Percentiles rank a stretch among this genome's conserved stretches.
Conservation (phyloP, 225 moss, liverwort and hornwort species). For the Rhytidiadelphus loreus region DNA sequence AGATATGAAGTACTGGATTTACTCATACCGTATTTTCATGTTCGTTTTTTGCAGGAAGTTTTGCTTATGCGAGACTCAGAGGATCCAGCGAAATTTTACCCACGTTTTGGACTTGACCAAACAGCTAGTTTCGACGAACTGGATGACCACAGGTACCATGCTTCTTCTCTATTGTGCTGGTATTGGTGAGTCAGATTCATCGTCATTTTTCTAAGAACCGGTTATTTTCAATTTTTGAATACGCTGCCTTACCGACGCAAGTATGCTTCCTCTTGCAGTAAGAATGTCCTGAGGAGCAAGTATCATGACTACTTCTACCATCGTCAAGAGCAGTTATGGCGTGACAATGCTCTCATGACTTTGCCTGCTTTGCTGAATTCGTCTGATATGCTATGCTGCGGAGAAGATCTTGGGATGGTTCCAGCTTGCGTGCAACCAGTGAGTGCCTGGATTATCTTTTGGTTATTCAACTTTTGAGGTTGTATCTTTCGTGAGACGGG, state of each 20-base stretch:
- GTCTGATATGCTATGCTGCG: constrained; percentile 86
- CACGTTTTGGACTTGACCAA: constrained; percentile 57
- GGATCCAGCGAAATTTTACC: constrained; percentile 57
- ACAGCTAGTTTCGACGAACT: constrained; percentile 61
- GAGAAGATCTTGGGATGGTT: constrained; percentile 95
- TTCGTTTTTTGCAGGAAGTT: constrained; percentile 46
- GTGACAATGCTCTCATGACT: constrained; percentile 79
- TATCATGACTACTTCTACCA: constrained; percentile 75
- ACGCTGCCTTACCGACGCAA: neutral
- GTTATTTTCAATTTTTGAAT: neutral
- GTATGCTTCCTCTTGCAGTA: constrained; percentile 27
- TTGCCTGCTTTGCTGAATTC: constrained; percentile 76
- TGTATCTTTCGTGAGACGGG: neutral
- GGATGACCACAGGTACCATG: constrained; percentile 46
- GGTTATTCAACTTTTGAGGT: neutral
- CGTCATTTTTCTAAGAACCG: neutral
- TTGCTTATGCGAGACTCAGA: constrained; percentile 59
- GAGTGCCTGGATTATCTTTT: neutral
- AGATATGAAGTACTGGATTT: neutral
- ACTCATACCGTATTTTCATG: neutral
- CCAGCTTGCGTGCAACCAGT: constrained; percentile 86
- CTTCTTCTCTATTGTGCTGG: neutral
- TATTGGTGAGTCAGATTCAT: neutral
- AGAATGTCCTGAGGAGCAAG: constrained; percentile 39
- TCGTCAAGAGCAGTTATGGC: constrained; percentile 79